A percentile compares a stretch with the other conserved stretches of the same genome.
Evolutionary conservation across 768 basidiomycete genomes (phyloP).

Genomic region (Coprinopsis strossmayeri): DNA sequence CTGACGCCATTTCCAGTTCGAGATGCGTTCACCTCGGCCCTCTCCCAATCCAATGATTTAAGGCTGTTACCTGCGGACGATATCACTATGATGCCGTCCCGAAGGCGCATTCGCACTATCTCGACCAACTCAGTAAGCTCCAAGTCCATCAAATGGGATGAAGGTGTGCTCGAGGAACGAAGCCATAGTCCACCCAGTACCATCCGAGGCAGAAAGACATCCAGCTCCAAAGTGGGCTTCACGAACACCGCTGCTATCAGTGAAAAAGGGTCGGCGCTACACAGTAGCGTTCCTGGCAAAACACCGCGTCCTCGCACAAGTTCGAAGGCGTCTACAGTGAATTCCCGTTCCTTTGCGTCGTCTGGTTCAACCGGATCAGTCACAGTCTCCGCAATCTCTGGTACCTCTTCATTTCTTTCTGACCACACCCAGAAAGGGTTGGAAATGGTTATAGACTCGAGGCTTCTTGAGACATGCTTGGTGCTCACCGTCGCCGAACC

Average conservation of each 20-base stretch:
- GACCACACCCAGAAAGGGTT: constrained; percentile 64
- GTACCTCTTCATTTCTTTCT: constrained; percentile 29
- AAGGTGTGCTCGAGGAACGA: constrained; percentile 34
- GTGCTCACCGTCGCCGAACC: constrained; percentile 38
- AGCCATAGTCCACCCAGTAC: constrained; percentile 9
- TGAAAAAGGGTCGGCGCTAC: constrained; percentile 14
- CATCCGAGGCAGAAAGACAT: constrained; percentile 28
- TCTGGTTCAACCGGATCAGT: constrained; percentile 4
- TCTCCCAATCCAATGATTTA: constrained; percentile 59
- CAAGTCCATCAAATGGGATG: constrained; percentile 35
- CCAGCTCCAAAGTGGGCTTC: constrained; percentile 41
- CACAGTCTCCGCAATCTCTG: constrained; percentile 7
- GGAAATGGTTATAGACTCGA: constrained; percentile 65
- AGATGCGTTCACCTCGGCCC: constrained; percentile 69
- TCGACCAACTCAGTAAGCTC: constrained; percentile 54
- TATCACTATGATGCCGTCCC: constrained; percentile 52
- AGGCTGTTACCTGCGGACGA: constrained; percentile 61
- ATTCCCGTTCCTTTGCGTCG: constrained; percentile 18
- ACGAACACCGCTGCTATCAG: constrained; percentile 10
- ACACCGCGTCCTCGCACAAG: constrained; percentile 41
- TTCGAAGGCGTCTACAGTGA: constrained; percentile 46
- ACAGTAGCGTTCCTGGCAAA: constrained; percentile 27
- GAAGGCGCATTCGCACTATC: constrained; percentile 52
- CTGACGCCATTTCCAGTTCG: constrained; percentile 80
- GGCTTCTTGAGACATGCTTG: constrained; percentile 75